These are phyloP conservation scores for Debaryomyces maramus DNA, from an alignment of 805 yeast genomes.

Conservation along the genomic window DNA sequence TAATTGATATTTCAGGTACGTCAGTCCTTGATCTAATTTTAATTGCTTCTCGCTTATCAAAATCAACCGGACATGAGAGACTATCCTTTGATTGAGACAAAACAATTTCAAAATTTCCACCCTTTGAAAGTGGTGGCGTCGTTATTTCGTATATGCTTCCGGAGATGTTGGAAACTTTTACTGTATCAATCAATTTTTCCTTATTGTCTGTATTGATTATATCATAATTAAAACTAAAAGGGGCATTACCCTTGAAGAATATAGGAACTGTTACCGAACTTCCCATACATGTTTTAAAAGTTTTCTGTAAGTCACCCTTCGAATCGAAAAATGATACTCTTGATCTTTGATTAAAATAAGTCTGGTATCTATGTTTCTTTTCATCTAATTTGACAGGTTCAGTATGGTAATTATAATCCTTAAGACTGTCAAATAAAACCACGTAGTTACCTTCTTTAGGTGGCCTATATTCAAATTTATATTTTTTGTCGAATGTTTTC, in stretches of 20 bases:
- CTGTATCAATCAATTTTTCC: conserved; percentile 21
- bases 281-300: conserved; percentile 30
- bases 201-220: conserved; percentile 48
- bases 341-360: conserved; percentile 73
- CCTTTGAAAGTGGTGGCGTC: conserved; percentile 56
- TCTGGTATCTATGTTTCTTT: conserved; percentile 55
- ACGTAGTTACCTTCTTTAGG: conserved; percentile 77
- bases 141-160: conserved; percentile 40
- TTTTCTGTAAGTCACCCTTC: conserved; percentile 13
- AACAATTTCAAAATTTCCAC: conserved; percentile 72
- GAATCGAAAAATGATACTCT: conserved; percentile 30
- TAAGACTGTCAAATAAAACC: conserved; percentile 63
- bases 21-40: conserved; percentile 68
- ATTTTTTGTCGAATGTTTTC: conserved; percentile 22
- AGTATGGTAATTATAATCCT: conserved; percentile 60
- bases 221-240: conserved; percentile 70
- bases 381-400: conserved; percentile 33
- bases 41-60: conserved; percentile 55
- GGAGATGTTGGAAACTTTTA: conserved; percentile 35
- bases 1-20: conserved; percentile 51
- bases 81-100: conserved; percentile 69
- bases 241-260: conserved; percentile 73
- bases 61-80: conserved; percentile 74
- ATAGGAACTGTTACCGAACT: conserved; percentile 47
- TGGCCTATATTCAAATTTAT: conserved; percentile 66